Evolutionary conservation across 1,284 basidiomycete genomes (phyloP).

Genomic region (Rhodotorula sp.): DNA sequence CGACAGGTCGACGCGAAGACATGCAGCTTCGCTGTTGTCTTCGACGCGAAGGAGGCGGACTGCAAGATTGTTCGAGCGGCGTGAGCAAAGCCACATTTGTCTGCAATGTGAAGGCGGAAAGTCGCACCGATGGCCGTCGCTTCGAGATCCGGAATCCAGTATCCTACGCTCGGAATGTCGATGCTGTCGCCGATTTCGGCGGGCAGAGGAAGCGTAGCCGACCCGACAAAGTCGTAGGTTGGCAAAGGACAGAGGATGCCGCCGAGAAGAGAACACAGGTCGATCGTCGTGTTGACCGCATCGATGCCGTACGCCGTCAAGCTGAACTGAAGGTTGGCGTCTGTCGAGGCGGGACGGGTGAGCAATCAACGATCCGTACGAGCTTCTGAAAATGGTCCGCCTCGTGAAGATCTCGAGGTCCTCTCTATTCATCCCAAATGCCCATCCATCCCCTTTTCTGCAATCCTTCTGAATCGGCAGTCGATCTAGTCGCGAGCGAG

Average conservation of each 20-base stretch:
- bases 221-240: slow-evolving; percentile 77
- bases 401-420: neutral
- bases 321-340: slow-evolving; percentile 73
- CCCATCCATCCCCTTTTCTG: neutral
- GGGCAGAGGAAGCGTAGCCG: slow-evolving; percentile 35
- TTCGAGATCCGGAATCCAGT: slow-evolving; percentile 85
- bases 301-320: slow-evolving; percentile 72
- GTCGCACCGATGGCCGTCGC: slow-evolving; percentile 62
- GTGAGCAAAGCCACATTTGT: neutral
- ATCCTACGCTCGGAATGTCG: slow-evolving; percentile 76
- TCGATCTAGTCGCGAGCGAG: too few species aligned
- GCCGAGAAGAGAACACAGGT: slow-evolving; percentile 68
- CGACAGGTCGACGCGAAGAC: slow-evolving; percentile 84
- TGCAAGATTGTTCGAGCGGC: neutral
- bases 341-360: slow-evolving; percentile 43
- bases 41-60: slow-evolving; percentile 70
- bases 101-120: too few species aligned
- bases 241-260: slow-evolving; percentile 86
- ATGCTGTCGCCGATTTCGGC: slow-evolving; percentile 48
- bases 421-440: too few species aligned
- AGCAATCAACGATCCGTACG: neutral
- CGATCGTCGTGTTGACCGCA: slow-evolving; percentile 67
- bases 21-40: slow-evolving; percentile 74
- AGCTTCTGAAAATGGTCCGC: too few species aligned
- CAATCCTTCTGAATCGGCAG: too few species aligned